These are phyloP conservation scores for Lactifluus piperatus DNA, from an alignment of 768 basidiomycete genomes.

Conservation along the genomic window DNA sequence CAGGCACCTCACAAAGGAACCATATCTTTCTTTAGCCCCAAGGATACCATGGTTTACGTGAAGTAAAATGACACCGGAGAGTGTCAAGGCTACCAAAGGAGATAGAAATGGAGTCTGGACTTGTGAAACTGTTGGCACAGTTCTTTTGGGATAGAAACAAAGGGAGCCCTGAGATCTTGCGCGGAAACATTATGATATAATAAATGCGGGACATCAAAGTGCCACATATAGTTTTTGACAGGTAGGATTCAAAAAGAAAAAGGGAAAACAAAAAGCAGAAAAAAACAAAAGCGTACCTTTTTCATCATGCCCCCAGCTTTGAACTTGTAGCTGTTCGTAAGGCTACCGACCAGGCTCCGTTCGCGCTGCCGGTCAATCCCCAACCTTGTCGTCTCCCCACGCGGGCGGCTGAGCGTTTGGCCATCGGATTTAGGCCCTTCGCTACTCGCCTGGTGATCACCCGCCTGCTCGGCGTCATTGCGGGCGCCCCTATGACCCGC, in stretches of 20 bases:
- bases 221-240: background rate
- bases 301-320: constrained; percentile 92
- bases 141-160: background rate
- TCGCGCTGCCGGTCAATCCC: constrained; percentile 68
- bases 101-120: constrained; percentile 1
- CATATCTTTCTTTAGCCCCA: background rate
- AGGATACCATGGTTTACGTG: constrained; percentile 9
- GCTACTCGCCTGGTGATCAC: constrained; percentile 2
- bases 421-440: constrained; percentile 25
- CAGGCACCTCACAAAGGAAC: background rate
- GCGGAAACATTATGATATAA: no score
- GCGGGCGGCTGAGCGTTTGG: constrained; percentile 55
- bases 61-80: constrained; percentile 1
- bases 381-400: constrained; percentile 38
- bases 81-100: background rate
- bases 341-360: constrained; percentile 75
- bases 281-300: constrained; percentile 56
- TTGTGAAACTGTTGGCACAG: background rate
- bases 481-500: constrained; percentile 50
- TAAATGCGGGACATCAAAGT: background rate
- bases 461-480: constrained; percentile 30
- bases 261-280: background rate
- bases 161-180: no score
- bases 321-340: constrained; percentile 92
- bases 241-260: background rate